Percentiles rank a stretch among this genome's conserved stretches.
Evolutionary conservation across 2,329 filamentous ascomycete species (phyloP).

Genomic region (Diplodia corticola): DNA sequence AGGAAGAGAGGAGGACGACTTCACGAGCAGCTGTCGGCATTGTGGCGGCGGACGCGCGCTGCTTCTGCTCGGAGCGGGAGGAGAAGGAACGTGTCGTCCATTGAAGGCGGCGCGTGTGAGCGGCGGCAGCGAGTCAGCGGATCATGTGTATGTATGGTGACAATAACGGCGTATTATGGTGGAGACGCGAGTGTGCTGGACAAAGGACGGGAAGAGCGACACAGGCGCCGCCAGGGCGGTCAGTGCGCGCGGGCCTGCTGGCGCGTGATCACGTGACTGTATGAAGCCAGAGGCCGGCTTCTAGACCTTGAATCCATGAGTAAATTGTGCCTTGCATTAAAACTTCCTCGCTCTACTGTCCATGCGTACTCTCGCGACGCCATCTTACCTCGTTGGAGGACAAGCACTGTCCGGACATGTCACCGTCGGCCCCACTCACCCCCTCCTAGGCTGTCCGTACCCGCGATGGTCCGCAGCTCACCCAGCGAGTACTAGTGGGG

Average conservation of each 20-base stretch:
- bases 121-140: neutral
- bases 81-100: neutral
- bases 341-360: too few species aligned
- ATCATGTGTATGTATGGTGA: neutral
- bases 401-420: too few species aligned
- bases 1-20: slow-evolving; percentile 35
- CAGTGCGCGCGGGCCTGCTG: neutral
- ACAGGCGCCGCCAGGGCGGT: neutral
- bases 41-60: neutral
- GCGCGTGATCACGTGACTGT: neutral
- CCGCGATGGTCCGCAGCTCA: too few species aligned
- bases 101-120: neutral
- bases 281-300: too few species aligned
- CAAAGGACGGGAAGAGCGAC: neutral
- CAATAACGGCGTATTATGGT: neutral
- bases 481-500: too few species aligned
- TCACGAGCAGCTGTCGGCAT: slow-evolving; percentile 15
- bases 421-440: too few species aligned
- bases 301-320: too few species aligned
- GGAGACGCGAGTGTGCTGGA: neutral
- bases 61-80: neutral
- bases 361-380: too few species aligned
- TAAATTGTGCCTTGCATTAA: too few species aligned
- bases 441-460: too few species aligned
- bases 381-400: too few species aligned